A percentile compares a stretch with the other conserved stretches of the same genome.
These are phyloP conservation scores for Cladosporium halotolerans DNA, from an alignment of 2,329 filamentous ascomycete species.

Conservation along the genomic window DNA sequence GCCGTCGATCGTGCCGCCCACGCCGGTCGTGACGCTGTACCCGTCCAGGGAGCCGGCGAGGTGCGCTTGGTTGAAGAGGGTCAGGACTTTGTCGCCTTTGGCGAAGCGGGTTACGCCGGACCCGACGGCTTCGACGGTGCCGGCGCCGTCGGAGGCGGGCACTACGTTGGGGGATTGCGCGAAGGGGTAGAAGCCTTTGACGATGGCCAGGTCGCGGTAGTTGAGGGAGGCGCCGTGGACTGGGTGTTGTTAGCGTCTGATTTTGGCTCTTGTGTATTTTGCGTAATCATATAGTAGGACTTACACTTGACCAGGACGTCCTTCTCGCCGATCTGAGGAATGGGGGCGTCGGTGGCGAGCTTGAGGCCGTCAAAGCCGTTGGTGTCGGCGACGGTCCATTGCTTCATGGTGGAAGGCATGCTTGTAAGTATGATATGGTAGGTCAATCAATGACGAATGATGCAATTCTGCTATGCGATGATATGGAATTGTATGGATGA, in stretches of 20 bases:
- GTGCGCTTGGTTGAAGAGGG: constrained; percentile 58
- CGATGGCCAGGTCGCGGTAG: constrained; percentile 45
- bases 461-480: background rate
- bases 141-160: constrained; percentile 46
- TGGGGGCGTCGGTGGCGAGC: constrained; percentile 43
- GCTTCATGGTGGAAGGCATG: constrained; percentile 40
- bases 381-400: constrained; percentile 52
- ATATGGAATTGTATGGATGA: background rate
- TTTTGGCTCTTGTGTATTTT: background rate
- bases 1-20: constrained; percentile 64
- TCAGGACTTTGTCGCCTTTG: constrained; percentile 53
- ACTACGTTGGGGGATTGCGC: constrained; percentile 35
- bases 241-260: constrained; percentile 19
- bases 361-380: constrained; percentile 58
- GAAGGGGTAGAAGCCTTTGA: constrained; percentile 43
- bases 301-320: constrained; percentile 64
- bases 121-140: constrained; percentile 48
- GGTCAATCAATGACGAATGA: background rate
- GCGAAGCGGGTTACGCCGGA: constrained; percentile 51
- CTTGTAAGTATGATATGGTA: background rate
- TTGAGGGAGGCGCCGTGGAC: constrained; percentile 45
- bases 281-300: constrained; percentile 2
- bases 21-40: constrained; percentile 44
- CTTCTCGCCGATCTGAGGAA: constrained; percentile 60
- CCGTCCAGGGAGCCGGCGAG: constrained; percentile 43